phyloP scores from a whole-genome alignment of 1,284 basidiomycete species.

The Tilletia caries region DNA sequence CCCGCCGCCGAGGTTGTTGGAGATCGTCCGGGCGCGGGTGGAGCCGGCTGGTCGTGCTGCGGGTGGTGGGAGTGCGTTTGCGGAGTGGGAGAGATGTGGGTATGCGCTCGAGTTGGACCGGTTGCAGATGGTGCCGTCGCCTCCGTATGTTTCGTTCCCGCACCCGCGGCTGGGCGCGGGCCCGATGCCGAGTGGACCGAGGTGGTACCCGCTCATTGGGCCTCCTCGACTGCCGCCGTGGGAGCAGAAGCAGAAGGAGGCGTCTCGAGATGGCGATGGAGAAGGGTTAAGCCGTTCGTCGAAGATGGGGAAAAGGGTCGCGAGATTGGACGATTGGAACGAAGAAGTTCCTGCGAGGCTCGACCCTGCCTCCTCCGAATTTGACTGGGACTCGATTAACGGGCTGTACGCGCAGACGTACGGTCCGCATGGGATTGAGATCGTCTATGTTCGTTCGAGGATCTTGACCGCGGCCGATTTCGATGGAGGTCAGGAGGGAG shows the following conservation, averaged over 20 bases:
- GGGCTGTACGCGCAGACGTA: conserved; percentile 40
- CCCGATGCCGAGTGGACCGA: conserved; percentile 18
- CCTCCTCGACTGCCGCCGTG: background rate
- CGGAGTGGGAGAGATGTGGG: conserved; percentile 18
- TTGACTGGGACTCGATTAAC: conserved; percentile 33
- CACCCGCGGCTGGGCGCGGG: conserved; percentile 18
- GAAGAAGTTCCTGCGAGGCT: conserved; percentile 20
- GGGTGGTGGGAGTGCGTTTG: background rate
- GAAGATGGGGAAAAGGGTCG: background rate
- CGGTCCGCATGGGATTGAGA: conserved; percentile 38
- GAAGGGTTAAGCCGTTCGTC: no score
- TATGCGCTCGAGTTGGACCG: conserved; percentile 23
- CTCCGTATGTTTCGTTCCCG: conserved; percentile 32
- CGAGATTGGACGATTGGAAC: conserved; percentile 13
- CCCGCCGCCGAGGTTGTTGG: conserved; percentile 31
- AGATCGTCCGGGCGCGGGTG: conserved; percentile 22
- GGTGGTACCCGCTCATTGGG: conserved; percentile 20
- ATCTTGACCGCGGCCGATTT: conserved; percentile 34
- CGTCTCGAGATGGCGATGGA: background rate
- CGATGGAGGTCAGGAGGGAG: conserved; percentile 11
- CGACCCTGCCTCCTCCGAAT: conserved; percentile 24
- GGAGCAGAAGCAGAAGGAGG: background rate
- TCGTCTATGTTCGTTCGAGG: conserved; percentile 35
- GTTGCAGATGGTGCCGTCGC: conserved; percentile 31
- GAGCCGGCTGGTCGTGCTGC: background rate